These are phyloP conservation scores for Epichloe sibirici DNA, from an alignment of 2,329 filamentous ascomycete genomes.

Conservation along the genomic window DNA sequence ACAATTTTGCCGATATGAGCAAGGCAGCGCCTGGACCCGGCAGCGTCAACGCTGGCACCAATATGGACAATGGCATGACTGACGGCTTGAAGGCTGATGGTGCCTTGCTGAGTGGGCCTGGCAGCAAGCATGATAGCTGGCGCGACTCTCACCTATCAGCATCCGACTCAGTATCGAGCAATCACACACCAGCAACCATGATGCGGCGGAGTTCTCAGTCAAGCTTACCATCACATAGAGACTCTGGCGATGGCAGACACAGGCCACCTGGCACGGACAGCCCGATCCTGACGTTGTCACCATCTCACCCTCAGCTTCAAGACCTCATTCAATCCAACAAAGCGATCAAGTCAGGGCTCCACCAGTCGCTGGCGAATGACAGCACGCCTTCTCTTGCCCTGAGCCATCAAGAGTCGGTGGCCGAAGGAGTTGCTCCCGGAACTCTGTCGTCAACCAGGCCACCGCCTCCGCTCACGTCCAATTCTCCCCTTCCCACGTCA, in stretches of 20 bases:
- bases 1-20: constrained; percentile 13
- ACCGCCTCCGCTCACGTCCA: constrained; percentile 16
- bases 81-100: constrained; percentile 23
- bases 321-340: constrained; percentile 50
- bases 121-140: constrained; percentile 32
- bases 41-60: constrained; percentile 11
- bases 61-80: constrained; percentile 17
- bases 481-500: constrained; percentile 19
- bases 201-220: constrained; percentile 35
- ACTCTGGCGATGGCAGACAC: constrained; percentile 29
- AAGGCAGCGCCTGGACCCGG: constrained; percentile 6
- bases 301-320: constrained; percentile 44
- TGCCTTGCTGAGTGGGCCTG: constrained; percentile 28
- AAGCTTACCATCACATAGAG: constrained; percentile 36
- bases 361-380: constrained; percentile 44
- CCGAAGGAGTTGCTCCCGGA: constrained; percentile 23
- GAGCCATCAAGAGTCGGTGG: constrained; percentile 35
- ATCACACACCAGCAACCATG: constrained; percentile 23
- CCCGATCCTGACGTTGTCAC: constrained; percentile 41
- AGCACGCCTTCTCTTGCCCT: constrained; percentile 42
- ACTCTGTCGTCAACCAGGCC: constrained; percentile 9
- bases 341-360: constrained; percentile 41
- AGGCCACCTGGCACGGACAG: constrained; percentile 39
- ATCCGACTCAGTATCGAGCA: constrained; percentile 29
- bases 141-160: constrained; percentile 41